phyloP scores from a whole-genome alignment of 2,329 filamentous ascomycete genomes.

The Cytospora leucostoma region DNA sequence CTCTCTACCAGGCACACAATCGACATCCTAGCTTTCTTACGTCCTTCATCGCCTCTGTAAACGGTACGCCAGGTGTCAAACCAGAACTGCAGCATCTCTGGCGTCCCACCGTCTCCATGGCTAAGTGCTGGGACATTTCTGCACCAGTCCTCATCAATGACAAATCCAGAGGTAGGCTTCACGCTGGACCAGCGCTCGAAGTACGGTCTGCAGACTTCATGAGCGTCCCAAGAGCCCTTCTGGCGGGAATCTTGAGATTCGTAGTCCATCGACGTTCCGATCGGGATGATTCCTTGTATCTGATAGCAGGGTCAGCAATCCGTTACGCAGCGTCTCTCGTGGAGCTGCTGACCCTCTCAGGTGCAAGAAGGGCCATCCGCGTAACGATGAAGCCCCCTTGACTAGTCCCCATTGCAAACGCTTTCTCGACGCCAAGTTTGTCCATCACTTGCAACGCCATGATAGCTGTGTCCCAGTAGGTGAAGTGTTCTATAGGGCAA shows the following conservation, averaged over 20 bases:
- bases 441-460: slow-evolving; percentile 60
- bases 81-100: slow-evolving; percentile 48
- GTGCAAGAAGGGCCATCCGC: slow-evolving; percentile 54
- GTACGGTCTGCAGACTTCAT: slow-evolving; percentile 44
- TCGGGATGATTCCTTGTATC: slow-evolving; percentile 51
- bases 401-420: slow-evolving; percentile 54
- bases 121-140: slow-evolving; percentile 47
- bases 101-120: slow-evolving; percentile 42
- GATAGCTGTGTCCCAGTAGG: slow-evolving; percentile 56
- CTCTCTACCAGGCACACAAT: slow-evolving; percentile 47
- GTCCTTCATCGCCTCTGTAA: slow-evolving; percentile 52
- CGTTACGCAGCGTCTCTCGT: background rate
- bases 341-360: slow-evolving; percentile 42
- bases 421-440: slow-evolving; percentile 49
- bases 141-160: slow-evolving; percentile 49
- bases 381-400: slow-evolving; percentile 55
- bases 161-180: slow-evolving; percentile 45
- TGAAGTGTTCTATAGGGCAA: slow-evolving; percentile 48
- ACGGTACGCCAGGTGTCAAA: slow-evolving; percentile 45
- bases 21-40: slow-evolving; percentile 49
- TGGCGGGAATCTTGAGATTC: slow-evolving; percentile 49
- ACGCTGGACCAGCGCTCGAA: slow-evolving; percentile 44
- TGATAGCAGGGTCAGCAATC: slow-evolving; percentile 27
- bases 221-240: slow-evolving; percentile 54
- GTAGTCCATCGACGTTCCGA: slow-evolving; percentile 57